Base-by-base conservation (phyloP, 75 land plant species). In the Pinus tabuliformis region DNA sequence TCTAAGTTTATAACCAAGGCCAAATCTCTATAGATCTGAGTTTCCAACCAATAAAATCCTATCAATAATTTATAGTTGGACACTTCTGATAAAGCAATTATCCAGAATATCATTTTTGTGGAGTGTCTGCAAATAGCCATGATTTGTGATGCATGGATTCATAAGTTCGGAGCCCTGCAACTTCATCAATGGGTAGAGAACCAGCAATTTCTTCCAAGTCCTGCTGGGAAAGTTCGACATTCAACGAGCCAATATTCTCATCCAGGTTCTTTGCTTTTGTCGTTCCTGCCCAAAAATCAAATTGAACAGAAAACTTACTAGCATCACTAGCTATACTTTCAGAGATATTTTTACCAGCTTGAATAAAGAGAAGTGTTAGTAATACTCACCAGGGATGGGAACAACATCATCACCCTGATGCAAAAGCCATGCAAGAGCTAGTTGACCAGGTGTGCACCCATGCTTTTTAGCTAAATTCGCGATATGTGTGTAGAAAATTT, bases 371-470 rank as follows among this genome's bases (percentile, higher is more conserved):
- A 75, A 45, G 18, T 52, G 14, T 33, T n/a, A 68, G 42, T 68
- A 22, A n/a, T 9, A 42, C 74, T 33, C 59, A 89, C 92, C 89
- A 58, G 88, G 92, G 37, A 90, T 90, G 45, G 90, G 90, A 59
- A 84, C 84, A 20, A 89, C 89, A 66, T 81, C 90, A 52, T 80
- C 80, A 12, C 89, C 84, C 83, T 87, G 91, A 57, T 89, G 83
- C 3, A 87, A 71, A 58, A 89, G 75, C 91, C 89, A 87, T 63
- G 89, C 78, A 20, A 89, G 77, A 59, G 89, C 89, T 18, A 89
- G 84, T 71, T 84, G 91, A 49, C 89, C 80, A 56, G 82, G 79
- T 39, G 80, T 80, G 60, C 88, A 82, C 17, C 68, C 62, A 65
- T 83, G 76, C 56, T 88, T 86, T 37, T 59, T 36, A 24, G 83